phyloP scores from a whole-genome alignment of 805 yeast species.

The Isabelozyma heimii region DNA sequence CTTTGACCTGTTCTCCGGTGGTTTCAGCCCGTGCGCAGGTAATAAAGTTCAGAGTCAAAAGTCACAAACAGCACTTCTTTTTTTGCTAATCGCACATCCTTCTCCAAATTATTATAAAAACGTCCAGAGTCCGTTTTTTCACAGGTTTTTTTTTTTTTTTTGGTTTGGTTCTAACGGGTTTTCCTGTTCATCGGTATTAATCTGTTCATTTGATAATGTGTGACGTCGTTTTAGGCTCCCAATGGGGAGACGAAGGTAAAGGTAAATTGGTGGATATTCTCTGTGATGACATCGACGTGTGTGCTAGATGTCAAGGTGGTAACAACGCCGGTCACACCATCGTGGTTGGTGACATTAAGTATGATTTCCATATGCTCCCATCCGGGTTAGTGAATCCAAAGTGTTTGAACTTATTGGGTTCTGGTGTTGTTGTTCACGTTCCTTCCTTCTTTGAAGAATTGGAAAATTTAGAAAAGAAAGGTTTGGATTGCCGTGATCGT shows the following conservation, averaged over 20 bases:
- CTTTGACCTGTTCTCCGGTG: too few relatives aligned
- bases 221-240: slow-evolving; percentile 95
- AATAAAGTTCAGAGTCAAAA: too few relatives aligned
- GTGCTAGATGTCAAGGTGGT: slow-evolving; percentile 99
- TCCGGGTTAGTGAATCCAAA: slow-evolving; percentile 95
- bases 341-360: slow-evolving; percentile 82
- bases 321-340: slow-evolving; percentile 99
- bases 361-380: slow-evolving; percentile 98
- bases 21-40: too few relatives aligned
- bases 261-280: slow-evolving; percentile 95
- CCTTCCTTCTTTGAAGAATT: slow-evolving; percentile 92
- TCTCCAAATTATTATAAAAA: too few relatives aligned
- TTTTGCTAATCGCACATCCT: too few relatives aligned
- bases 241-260: slow-evolving; percentile 99
- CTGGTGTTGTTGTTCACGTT: slow-evolving; percentile 94
- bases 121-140: background rate
- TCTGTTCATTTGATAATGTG: slow-evolving; percentile 45
- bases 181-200: background rate
- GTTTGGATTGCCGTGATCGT: slow-evolving; percentile 71
- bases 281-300: slow-evolving; percentile 93
- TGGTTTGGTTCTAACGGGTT: slow-evolving; percentile 23
- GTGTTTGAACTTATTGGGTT: slow-evolving; percentile 86
- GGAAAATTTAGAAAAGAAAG: slow-evolving; percentile 76
- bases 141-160: slow-evolving; percentile 3
- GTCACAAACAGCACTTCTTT: too few relatives aligned